These are phyloP conservation scores for Mycena sp. DNA, from an alignment of 1,284 basidiomycete species.

Conservation along the genomic window DNA sequence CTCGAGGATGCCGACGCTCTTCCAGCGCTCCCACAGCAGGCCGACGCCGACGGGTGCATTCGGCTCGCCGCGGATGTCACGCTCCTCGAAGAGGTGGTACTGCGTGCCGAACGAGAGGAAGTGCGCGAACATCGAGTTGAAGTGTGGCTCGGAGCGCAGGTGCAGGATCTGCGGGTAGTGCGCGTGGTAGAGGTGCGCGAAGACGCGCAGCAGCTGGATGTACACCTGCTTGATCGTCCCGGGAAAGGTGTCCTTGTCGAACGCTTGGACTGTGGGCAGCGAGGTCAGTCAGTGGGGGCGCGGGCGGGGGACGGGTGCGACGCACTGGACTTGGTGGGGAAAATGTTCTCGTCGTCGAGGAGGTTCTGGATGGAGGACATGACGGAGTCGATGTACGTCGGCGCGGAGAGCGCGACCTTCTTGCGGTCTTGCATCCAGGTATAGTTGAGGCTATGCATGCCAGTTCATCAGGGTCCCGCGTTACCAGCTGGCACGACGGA, in stretches of 20 bases:
- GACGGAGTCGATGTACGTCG: slow-evolving; percentile 99
- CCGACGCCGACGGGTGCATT: slow-evolving; percentile 79
- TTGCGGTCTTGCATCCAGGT: slow-evolving; percentile 95
- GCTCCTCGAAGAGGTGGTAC: slow-evolving; percentile 91
- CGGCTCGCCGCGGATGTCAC: slow-evolving; percentile 83
- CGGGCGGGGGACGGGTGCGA: slow-evolving; percentile 16
- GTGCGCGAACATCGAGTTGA: slow-evolving; percentile 98
- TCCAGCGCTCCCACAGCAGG: slow-evolving; percentile 91
- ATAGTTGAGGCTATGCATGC: slow-evolving; percentile 81
- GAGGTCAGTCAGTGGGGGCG: background rate
- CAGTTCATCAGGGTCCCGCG: slow-evolving; percentile 14
- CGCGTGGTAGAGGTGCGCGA: slow-evolving; percentile 97
- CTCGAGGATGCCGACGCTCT: slow-evolving; percentile 67
- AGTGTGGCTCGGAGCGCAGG: slow-evolving; percentile 94
- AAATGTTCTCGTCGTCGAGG: slow-evolving; percentile 92
- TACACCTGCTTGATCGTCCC: slow-evolving; percentile 97
- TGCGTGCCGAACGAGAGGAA: slow-evolving; percentile 95
- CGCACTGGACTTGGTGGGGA: slow-evolving; percentile 95
- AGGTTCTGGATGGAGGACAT: slow-evolving; percentile 98
- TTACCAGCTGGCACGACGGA: background rate
- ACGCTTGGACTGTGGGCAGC: slow-evolving; percentile 78
- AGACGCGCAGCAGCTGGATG: slow-evolving; percentile 95
- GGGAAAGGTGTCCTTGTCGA: slow-evolving; percentile 85
- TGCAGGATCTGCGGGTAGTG: slow-evolving; percentile 95
- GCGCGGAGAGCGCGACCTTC: slow-evolving; percentile 90